A percentile compares a stretch with the other conserved stretches of the same genome.
Conservation (phyloP, 176 grass and related monocot genomes). For the Microstegium vimineum region DNA sequence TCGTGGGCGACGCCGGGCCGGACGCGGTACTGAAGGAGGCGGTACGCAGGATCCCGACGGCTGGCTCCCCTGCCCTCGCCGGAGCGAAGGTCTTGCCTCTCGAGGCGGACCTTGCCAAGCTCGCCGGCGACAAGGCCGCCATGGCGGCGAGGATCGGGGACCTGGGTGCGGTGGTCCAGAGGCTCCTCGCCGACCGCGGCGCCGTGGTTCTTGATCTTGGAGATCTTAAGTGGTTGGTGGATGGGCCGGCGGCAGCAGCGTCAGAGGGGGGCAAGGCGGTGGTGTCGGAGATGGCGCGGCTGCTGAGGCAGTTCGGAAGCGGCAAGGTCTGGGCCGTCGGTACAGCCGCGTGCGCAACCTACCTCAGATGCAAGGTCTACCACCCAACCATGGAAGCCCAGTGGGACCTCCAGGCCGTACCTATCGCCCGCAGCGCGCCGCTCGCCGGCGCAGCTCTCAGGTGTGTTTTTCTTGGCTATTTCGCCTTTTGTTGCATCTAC, state of each 20-base stretch:
- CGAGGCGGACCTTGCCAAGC: constrained; percentile 38
- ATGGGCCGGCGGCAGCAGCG: constrained; percentile 19
- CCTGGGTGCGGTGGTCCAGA: constrained; percentile 36
- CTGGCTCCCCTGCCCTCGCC: constrained; percentile 20
- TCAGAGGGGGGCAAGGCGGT: constrained; percentile 55
- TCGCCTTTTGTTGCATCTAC: neutral
- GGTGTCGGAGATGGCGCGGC: constrained; percentile 63
- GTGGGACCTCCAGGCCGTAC: constrained; percentile 75
- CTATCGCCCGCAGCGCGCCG: constrained; percentile 36
- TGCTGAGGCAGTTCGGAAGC: constrained; percentile 43
- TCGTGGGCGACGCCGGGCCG: constrained; percentile 64
- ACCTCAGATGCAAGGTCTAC: constrained; percentile 75
- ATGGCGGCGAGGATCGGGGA: constrained; percentile 45
- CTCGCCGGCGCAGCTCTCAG: constrained; percentile 35
- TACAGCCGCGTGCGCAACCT: constrained; percentile 66
- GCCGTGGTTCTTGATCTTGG: constrained; percentile 75
- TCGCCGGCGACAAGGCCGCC: constrained; percentile 25
- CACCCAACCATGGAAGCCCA: constrained; percentile 67
- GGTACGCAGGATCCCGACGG: constrained; percentile 41
- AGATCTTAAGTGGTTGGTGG: constrained; percentile 74
- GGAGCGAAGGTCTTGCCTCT: constrained; percentile 53
- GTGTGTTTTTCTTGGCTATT: constrained; percentile 23
- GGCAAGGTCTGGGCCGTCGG: constrained; percentile 61
- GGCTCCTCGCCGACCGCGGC: constrained; percentile 29
- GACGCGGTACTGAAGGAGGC: constrained; percentile 55